Evolutionary conservation across 257 asterid species (phyloP).

Genomic region (Ilex aquifolium): DNA sequence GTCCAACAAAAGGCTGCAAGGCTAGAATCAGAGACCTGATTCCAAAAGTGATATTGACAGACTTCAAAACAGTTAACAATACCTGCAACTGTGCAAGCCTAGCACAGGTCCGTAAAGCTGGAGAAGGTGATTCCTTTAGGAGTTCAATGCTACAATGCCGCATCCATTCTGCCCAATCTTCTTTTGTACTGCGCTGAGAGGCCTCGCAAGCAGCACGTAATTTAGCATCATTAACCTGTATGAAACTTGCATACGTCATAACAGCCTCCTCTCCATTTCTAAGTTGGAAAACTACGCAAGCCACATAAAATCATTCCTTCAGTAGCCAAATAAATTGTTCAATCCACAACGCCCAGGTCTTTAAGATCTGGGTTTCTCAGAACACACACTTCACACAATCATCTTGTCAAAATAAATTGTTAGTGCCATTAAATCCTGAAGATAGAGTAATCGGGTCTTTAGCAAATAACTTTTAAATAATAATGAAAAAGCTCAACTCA

Average conservation of each 20-base stretch:
- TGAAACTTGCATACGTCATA: slow-evolving; percentile 8
- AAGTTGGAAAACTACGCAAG: no score
- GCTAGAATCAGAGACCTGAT: slow-evolving; percentile 18
- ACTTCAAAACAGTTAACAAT: slow-evolving; percentile 11
- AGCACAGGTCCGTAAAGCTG: slow-evolving; percentile 94
- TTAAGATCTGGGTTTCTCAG: no score
- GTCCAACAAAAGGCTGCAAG: slow-evolving; percentile 92
- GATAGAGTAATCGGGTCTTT: no score
- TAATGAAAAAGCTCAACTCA: no score
- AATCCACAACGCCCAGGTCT: no score
- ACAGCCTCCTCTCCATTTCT: no score
- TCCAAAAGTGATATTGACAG: not conserved
- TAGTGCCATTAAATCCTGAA: no score
- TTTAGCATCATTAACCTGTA: slow-evolving; percentile 82
- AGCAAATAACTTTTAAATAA: no score
- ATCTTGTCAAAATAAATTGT: no score
- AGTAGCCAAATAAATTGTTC: no score
- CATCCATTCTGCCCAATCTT: slow-evolving; percentile 99
- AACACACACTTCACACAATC: no score
- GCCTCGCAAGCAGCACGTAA: slow-evolving; percentile 97
- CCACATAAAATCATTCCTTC: no score
- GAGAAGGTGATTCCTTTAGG: slow-evolving; percentile 94
- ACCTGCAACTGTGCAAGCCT: slow-evolving; percentile 97
- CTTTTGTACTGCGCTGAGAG: slow-evolving; percentile 97
- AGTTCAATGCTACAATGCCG: slow-evolving; percentile 98